Evolutionary conservation across 2,329 filamentous ascomycete genomes (phyloP), one percentile per base, ranked within the genome.

Genomic region (Alternaria arbusti): DNA sequence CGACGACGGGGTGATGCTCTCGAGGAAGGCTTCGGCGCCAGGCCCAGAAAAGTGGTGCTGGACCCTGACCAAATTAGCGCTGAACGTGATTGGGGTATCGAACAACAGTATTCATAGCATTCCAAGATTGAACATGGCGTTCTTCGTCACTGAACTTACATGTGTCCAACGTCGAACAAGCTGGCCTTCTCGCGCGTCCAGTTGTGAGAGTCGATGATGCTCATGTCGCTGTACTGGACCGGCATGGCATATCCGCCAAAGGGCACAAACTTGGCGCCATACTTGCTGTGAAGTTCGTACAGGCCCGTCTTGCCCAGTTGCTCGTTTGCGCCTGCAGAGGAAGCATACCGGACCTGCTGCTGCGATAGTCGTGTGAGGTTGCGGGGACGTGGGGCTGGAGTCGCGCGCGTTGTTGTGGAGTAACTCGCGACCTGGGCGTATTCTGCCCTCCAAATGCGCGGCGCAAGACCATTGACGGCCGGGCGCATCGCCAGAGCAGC

Each of bases 231-330:
- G 84, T 98, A 99, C 80, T 96, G 91, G 47, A 99, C 89, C 8
- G 96, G 96, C 93, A 99, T 97, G 72, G 88, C 86, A 83, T 90
- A 97, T 70, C 93, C 94, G 67, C 92, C 95, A 82, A 97, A 99
- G n/a, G 93, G 92, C 54, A 97, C 95, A 89, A 98, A 96, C 83
- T 97, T 97, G 70, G 87, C 96, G 70, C 93, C 93, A 77, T 92
- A 85, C 62, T 88, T 86, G 66, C 94, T 75, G 80, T 97, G 92
- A 22, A 96, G 84, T 73, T 93, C 89, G 80, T 95, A 91, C 22
- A 97, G 85, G 26, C 90, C 89, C 3, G 93, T 96, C 81, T 86
- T 90, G 7, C 70, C 73, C 80, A 83, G 67, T 57, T 77, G 64
- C 22, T 74, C 72, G 28, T 64, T 64, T 23, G 64, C 50, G 5